Evolutionary conservation across 2,329 filamentous ascomycete species (phyloP), one percentile per base, ranked within the genome.

Genomic region (Penicillium paneum): DNA sequence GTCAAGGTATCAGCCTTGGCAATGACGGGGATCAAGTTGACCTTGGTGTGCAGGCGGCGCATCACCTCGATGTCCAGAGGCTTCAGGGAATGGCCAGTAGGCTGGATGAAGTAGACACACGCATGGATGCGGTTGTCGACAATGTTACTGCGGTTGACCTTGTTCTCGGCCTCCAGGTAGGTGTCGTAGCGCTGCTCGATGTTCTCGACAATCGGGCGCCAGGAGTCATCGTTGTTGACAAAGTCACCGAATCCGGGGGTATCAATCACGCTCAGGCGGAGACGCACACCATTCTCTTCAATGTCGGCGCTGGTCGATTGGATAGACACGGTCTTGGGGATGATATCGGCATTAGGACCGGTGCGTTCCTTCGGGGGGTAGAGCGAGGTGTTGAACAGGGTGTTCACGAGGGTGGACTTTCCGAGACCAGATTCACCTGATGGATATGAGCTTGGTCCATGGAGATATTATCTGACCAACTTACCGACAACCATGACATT

Each of bases 61-160:
- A 99, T 99, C 63, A 99, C 94, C 81, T 99, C 94, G 63, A 99
- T 96, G 72, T 99, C 94, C 63, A 99, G 83, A 61, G 94, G 94
- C 87, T 99, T 99, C 71, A 99, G 82, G 32, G 94, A 96, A 82
- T 99, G 94, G 58, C 94, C 94, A 31, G 94, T 99, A 64, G 94
- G 94, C 80, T 99, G 93, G 69, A 99, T 97, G 82, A 99, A 99
- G 85, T 97, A 99, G 60, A 99, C 94, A 70, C 95, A 97, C 53
- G 94, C 94, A 71, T 99, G 94, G 61, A 99, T 95, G 68, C 94
- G 90, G 83, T 97, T 99, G 80, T 99, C 94, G 60, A 99, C 89
- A 76, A 97, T 97, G 84, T 99, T 99, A 87, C 97, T 96, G 70
- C 94, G 91, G 83, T 99, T 99, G 75, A 99, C 91, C 85, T 97